phyloP scores from a whole-genome alignment of 2,329 filamentous ascomycete genomes.

The Bipolaris cookei region DNA sequence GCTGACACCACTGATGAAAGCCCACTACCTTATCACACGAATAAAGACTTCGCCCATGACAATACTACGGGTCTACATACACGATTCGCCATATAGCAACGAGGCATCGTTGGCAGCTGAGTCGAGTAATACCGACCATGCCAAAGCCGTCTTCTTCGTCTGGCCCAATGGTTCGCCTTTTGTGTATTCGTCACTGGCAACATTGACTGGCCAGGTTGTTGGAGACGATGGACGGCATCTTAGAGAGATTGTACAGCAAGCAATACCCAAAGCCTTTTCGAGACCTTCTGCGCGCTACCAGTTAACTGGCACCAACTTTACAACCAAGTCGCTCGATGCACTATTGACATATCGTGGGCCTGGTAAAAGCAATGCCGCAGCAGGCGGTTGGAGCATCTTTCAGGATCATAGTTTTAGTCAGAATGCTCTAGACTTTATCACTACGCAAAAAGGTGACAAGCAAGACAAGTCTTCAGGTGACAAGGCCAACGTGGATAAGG shows the following conservation, averaged over 20 bases:
- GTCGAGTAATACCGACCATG: conserved; percentile 59
- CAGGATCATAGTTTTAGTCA: conserved; percentile 65
- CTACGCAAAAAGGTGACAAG: conserved; percentile 32
- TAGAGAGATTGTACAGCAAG: conserved; percentile 74
- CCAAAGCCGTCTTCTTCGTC: conserved; percentile 77
- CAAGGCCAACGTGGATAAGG: conserved; percentile 28
- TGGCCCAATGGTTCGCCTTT: conserved; percentile 82
- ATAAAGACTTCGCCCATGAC: conserved; percentile 72
- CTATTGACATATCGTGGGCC: conserved; percentile 73
- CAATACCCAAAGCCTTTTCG: conserved; percentile 82
- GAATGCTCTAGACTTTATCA: conserved; percentile 57
- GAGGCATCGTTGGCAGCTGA: conserved; percentile 49
- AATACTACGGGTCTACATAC: conserved; percentile 77
- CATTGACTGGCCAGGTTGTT: conserved; percentile 44
- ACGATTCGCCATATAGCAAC: conserved; percentile 79
- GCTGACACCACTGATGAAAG: conserved; percentile 78
- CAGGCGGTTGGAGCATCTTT: conserved; percentile 82
- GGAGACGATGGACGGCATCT: conserved; percentile 60
- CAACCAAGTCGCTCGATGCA: conserved; percentile 73
- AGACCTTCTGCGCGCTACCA: conserved; percentile 74
- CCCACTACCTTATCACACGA: conserved; percentile 81
- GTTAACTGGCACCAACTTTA: conserved; percentile 70
- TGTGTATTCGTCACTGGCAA: conserved; percentile 68
- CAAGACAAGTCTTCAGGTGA: conserved; percentile 21
- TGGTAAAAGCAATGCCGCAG: conserved; percentile 72